A percentile compares a stretch with the other conserved stretches of the same genome.
Conservation (phyloP, 1,139 yeast genomes). For the Pichia sp. region DNA sequence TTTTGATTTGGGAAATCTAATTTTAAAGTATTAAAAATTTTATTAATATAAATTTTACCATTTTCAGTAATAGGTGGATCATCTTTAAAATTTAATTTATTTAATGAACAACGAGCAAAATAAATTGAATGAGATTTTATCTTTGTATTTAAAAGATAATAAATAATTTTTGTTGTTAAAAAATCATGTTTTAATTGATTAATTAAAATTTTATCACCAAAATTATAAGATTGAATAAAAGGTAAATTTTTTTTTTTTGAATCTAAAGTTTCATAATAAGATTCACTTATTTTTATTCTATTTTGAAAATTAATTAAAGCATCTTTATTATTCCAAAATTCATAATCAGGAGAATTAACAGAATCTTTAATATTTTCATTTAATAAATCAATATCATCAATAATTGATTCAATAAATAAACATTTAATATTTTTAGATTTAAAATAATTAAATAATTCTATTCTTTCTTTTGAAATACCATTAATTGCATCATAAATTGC, state of each 20-base stretch:
- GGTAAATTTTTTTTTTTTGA: constrained; percentile 40
- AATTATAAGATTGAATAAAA: constrained; percentile 79
- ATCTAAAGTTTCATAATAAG: constrained; percentile 42
- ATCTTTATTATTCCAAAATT: constrained; percentile 57
- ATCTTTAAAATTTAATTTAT: constrained; percentile 44
- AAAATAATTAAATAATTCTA: constrained; percentile 50
- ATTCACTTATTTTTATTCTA: constrained; percentile 38
- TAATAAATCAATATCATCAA: constrained; percentile 66
- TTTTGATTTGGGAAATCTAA: constrained; percentile 33
- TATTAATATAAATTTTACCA: constrained; percentile 50
- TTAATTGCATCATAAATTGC: constrained; percentile 96
- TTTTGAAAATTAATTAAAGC: constrained; percentile 54
- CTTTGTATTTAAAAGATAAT: constrained; percentile 81
- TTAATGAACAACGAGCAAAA: constrained; percentile 76
- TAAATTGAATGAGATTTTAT: constrained; percentile 81
- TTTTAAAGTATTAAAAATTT: constrained; percentile 35
- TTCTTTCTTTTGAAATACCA: constrained; percentile 65
- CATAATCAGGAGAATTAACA: constrained; percentile 80
- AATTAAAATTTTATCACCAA: constrained; percentile 79
- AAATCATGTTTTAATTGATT: constrained; percentile 83
- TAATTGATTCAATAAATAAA: constrained; percentile 79
- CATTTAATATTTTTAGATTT: constrained; percentile 59
- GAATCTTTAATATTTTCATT: constrained; percentile 81
- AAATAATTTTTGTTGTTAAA: constrained; percentile 80
- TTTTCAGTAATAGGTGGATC: constrained; percentile 64